Conservation (phyloP, 768 basidiomycete species). For the Leccinum disarticulatum region DNA sequence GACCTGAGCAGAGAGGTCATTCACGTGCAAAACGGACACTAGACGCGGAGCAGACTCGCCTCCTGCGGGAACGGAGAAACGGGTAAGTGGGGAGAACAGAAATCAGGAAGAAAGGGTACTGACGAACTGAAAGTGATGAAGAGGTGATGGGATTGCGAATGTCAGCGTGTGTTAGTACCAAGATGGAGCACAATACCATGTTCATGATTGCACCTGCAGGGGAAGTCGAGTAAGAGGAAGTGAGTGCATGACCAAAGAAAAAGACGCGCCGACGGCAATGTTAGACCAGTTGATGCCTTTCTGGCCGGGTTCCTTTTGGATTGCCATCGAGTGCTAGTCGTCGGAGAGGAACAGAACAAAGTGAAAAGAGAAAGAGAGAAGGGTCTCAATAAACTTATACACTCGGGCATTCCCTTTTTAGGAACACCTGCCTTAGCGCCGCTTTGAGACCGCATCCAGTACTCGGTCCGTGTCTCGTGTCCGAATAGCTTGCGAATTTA, state of each 20-base stretch:
- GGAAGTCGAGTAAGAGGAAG: conserved; percentile 14
- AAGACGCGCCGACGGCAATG: conserved; percentile 82
- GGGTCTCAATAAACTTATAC: neutral
- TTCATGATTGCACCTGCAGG: conserved; percentile 92
- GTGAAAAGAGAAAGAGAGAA: conserved; percentile 6
- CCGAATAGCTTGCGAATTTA: neutral
- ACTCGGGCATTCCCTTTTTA: conserved; percentile 1
- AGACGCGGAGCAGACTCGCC: conserved; percentile 47
- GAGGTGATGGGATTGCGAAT: conserved; percentile 6
- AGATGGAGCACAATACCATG: conserved; percentile 66
- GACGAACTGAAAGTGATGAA: conserved; percentile 44
- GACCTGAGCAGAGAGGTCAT: conserved; percentile 53
- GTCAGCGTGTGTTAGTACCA: conserved; percentile 13
- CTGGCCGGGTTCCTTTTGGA: conserved; percentile 84
- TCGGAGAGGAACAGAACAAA: conserved; percentile 15
- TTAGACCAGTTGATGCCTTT: conserved; percentile 94
- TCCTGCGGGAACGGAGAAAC: conserved; percentile 47
- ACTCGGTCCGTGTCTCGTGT: neutral
- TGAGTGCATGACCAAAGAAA: conserved; percentile 20
- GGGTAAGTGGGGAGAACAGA: conserved; percentile 11
- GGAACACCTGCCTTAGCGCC: neutral
- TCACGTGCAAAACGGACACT: neutral
- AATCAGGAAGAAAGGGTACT: conserved; percentile 10
- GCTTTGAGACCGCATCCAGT: neutral
- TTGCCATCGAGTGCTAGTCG: conserved; percentile 57